Conservation (phyloP, 495 filamentous ascomycete genomes). For the Aspergillus leporis region DNA sequence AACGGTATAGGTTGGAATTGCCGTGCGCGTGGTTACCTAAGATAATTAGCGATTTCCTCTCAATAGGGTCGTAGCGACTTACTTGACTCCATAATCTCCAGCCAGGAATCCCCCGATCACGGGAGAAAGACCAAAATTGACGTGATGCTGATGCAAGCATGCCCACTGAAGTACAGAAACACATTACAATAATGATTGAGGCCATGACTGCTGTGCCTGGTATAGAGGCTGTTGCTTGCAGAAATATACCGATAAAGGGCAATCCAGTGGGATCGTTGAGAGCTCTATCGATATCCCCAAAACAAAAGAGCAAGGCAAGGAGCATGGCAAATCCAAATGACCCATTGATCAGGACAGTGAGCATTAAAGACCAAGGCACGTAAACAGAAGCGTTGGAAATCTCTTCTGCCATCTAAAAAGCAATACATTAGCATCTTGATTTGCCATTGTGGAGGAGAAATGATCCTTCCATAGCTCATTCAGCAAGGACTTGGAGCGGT, state of each 20-base stretch:
- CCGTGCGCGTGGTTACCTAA: constrained; percentile 33
- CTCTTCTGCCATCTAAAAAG: constrained; percentile 39
- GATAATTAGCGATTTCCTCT: neutral
- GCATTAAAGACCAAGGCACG: constrained; percentile 34
- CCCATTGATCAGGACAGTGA: constrained; percentile 40
- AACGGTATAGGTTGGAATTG: constrained; percentile 43
- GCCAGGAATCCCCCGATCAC: constrained; percentile 58
- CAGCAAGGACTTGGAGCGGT: constrained; percentile 6
- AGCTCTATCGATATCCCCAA: constrained; percentile 31
- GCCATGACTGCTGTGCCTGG: neutral
- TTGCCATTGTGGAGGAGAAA: no score
- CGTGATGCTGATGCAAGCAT: constrained; percentile 53
- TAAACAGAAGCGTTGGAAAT: constrained; percentile 38
- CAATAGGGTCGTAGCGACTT: no score
- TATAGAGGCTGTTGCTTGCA: neutral
- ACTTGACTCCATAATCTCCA: constrained; percentile 45
- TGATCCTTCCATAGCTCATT: neutral
- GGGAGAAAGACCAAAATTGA: constrained; percentile 57
- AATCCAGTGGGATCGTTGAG: constrained; percentile 10
- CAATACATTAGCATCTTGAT: neutral
- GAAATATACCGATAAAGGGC: neutral
- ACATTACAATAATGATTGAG: constrained; percentile 35
- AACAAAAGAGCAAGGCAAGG: constrained; percentile 39
- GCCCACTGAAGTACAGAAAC: constrained; percentile 41
- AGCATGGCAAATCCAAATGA: constrained; percentile 42